Conservation (phyloP, 2,329 filamentous ascomycete species). For the Lasiodiplodia theobromae region DNA sequence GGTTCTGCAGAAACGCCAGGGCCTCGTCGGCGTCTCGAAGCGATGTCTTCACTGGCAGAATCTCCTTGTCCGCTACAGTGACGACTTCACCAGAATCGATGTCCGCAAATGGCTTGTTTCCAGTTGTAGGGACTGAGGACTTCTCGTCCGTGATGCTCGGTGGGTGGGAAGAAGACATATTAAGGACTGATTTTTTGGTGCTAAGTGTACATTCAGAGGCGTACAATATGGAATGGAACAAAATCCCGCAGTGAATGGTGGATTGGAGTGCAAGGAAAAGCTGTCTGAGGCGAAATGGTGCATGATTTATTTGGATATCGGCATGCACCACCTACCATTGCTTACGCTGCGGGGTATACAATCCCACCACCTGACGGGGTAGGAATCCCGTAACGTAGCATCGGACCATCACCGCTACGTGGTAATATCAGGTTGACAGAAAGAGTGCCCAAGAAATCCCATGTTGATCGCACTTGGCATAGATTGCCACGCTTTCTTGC, state of each 20-base stretch:
- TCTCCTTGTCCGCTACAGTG: constrained; percentile 10
- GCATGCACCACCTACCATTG: not conserved
- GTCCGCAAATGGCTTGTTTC: not conserved
- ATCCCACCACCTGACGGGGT: not conserved
- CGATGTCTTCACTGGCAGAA: not conserved
- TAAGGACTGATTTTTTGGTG: not conserved
- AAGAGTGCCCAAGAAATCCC: not conserved
- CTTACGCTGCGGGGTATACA: not conserved
- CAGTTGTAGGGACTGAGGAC: not conserved
- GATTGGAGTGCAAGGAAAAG: not conserved
- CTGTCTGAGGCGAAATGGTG: not conserved
- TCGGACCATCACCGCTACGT: not conserved
- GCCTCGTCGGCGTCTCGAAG: constrained; percentile 46
- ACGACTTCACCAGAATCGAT: not conserved
- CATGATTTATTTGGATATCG: not conserved
- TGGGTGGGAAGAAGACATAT: not conserved
- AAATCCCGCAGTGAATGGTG: not conserved
- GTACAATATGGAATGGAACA: not conserved
- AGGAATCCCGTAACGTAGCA: constrained; percentile 3
- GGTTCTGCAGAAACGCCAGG: constrained; percentile 44
- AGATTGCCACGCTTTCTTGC: constrained; percentile 4
- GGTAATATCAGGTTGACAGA: not conserved
- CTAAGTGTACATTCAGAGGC: not conserved
- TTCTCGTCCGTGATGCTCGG: constrained; percentile 1
- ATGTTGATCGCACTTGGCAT: constrained; percentile 1